Base-by-base conservation (phyloP, 805 yeast genomes). In the Starmera quercuum region DNA sequence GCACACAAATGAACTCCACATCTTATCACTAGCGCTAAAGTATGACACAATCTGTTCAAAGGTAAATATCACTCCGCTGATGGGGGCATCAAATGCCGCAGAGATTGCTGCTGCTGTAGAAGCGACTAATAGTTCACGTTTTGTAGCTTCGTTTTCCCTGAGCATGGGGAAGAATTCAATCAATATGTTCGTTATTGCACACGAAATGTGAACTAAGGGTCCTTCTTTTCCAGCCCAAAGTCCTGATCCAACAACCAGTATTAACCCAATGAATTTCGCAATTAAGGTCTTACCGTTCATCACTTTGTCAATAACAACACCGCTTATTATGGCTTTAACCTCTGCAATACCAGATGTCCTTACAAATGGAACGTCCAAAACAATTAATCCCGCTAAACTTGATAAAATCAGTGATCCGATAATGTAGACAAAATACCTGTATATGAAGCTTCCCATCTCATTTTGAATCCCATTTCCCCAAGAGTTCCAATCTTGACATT, bases 201-300 rank as follows among this genome's bases (percentile, higher is more conserved):
- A 74, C 0, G 90, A 70, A 4, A 85, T 72, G 54, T 86, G 95
- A 18, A 83, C 88, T 35, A 86, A 54, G 1, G 95, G 95, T 2
- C 95, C 95, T 47, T 85, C 95, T 48, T 76, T 78, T 6, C 95
- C 95, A 6, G 82, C 66, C 84, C 90, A 82, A 3, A 85, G 48
- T 0, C 95, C 95, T 1, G 84, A 73, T 16, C 87, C 77, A 5
- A 82, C 78, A 12, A 80, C 78, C 30, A 83, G 57, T 6, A 76
- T 60, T 31, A 84, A 58, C 3, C 87, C 83, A 1, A 63, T 27
- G 4, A 72, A 59, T 49, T 84, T 84, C 34, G 64, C 61, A 3
- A 72, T 16, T n/a, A 84, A 57, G 4, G 82, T 68, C 21, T 56
- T 53, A 9, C 64, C 35, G 7, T 75, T 71, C 33, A 85, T 54